Evolutionary conservation across 305 asterid genomes (phyloP), one percentile per base, ranked within the genome.

Genomic region (Coffea humblotiana): DNA sequence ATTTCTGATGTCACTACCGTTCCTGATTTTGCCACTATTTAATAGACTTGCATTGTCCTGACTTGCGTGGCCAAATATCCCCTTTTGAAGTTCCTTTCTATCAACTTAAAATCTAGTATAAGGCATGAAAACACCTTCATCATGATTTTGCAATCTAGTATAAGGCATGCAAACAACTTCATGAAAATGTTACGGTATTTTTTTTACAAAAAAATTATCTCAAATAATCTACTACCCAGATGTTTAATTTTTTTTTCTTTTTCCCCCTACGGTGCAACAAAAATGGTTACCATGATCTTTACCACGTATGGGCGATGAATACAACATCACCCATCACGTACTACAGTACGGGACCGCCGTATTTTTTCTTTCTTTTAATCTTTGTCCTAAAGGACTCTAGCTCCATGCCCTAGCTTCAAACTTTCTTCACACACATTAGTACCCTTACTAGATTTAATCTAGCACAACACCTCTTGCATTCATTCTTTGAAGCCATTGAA

Each of bases 1-100:
- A 78, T 48, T 8, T 18, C 73, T 72, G 82, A 79, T 77, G 85
- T 86, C 91, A 40, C 76, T 76, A n/a, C n/a, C n/a, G 79, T 86
- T 74, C 74, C 77, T 72, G 74, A 86, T 88, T 77, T 77, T 79
- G 82, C 82, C 32, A 29, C 32, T 77, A 79, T 83, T 85, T 81
- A 82, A 82, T 83, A 74, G 37, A 48, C 25, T 43, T 11, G 48
- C 69, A 56, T 76, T 77, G 88, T 86, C 89, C 51, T 78, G 68
- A 77, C 86, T 79, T 81, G 27, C 72, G 69, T 78, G 75, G 74
- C 77, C 75, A 78, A 79, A 85, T 72, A 80, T 37, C 43, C 40
- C 43, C 43, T 37, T 3, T 37, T 37, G 43, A 37, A 37, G 43
- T 37, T 37, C 43, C 43, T 81, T 75, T 82, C 84, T 49, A 78